Base-by-base conservation (phyloP, 2,329 filamentous ascomycete genomes). In the Cercospora sp. region DNA sequence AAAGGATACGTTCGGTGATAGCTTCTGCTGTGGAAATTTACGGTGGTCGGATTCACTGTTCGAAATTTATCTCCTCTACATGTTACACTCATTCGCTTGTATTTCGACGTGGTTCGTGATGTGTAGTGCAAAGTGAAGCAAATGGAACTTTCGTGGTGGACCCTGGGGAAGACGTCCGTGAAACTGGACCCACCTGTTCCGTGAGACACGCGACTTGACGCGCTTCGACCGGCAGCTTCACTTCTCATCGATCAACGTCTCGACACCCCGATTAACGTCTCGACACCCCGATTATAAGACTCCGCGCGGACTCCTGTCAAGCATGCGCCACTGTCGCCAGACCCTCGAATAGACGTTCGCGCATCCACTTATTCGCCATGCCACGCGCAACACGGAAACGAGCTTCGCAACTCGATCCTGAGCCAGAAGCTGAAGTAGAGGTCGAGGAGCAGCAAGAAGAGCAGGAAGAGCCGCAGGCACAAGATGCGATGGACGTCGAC, bases 401-500 rank as follows among this genome's bases (percentile, higher is more conserved):
- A 21, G 66, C 66, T 5, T 57, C 66, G 45, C 62, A 65, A 34
- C 34, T 53, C 34, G 53, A 59, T 28, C 51, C 53, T 45, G 62
- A 59, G 24, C 62, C 62, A 3, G 62, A 65, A 37, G 32, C 62
- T 16, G 62, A 65, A 61, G 34, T 45, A 21, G 64, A 66, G 21
- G 18, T 55, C 18, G 63, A 66, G 63, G 58, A 55, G 63, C 49
- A 63, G 13, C 49, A 61, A 32, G 67, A 64, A 53, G 67, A 53
- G 21, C 45, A 58, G 26, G 59, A 66, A 40, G 53, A 55, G n/a
- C 24, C 64, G 43, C 43, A 61, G 16, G 37, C 53, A 21, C 26
- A 61, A 16, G 55, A 75, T 28, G 71, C 66, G 28, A 67, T 70
- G 51, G 67, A 70, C 8, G 66, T 68, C 32, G 70, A 74, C 30